Conservation (phyloP, 306 rosid species). For the Elaeagnus macrophylla region DNA sequence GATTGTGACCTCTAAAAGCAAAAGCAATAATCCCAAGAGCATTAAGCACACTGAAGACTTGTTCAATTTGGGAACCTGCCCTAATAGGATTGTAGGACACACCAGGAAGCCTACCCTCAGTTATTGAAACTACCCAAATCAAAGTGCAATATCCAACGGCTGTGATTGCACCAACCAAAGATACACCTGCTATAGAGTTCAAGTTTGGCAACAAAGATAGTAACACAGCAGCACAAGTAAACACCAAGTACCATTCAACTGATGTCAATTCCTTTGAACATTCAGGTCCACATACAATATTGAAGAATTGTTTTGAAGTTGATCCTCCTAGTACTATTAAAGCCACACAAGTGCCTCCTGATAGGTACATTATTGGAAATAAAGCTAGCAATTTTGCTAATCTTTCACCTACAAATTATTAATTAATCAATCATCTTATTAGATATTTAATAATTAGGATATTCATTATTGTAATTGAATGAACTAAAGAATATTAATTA, state of each 20-base stretch:
- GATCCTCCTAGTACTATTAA: slow-evolving; percentile 39
- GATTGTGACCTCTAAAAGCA: slow-evolving; percentile 56
- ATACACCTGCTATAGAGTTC: slow-evolving; percentile 45
- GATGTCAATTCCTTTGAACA: slow-evolving; percentile 28
- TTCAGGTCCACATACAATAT: slow-evolving; percentile 26
- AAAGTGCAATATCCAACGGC: slow-evolving; percentile 35
- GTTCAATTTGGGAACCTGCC: not conserved
- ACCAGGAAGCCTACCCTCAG: slow-evolving; percentile 27
- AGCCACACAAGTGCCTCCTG: slow-evolving; percentile 33
- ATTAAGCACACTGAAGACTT: slow-evolving; percentile 28
- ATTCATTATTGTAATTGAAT: no score
- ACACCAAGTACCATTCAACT: slow-evolving; percentile 39
- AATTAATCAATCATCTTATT: no score
- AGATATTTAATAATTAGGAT: no score
- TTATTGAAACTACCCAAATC: slow-evolving; percentile 34
- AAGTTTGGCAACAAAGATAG: slow-evolving; percentile 42
- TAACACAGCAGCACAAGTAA: slow-evolving; percentile 33
- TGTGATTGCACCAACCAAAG: slow-evolving; percentile 39
- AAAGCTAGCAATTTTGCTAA: slow-evolving; percentile 16
- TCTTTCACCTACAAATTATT: slow-evolving; percentile 19
- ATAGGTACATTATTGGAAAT: slow-evolving; percentile 35
- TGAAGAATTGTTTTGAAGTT: slow-evolving; percentile 25
- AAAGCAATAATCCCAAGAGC: slow-evolving; percentile 48
- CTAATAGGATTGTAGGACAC: slow-evolving; percentile 29
- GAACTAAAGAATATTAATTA: no score